A percentile compares a stretch with the other conserved stretches of the same genome.
phyloP scores from a whole-genome alignment of 495 filamentous ascomycete genomes.

The Annulohypoxylon stygium region DNA sequence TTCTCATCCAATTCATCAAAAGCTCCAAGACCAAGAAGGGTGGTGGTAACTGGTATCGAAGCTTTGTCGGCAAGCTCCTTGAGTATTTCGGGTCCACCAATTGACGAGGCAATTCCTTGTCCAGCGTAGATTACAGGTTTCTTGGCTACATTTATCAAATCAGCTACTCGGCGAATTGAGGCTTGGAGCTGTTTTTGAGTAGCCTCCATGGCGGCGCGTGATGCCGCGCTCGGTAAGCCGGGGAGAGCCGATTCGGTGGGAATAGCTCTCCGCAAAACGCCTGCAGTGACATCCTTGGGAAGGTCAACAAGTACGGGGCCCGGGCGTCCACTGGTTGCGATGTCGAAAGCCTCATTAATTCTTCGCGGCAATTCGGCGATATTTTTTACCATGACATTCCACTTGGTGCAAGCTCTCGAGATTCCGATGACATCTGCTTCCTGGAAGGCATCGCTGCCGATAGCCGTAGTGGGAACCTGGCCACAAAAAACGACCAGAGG shows the following conservation, averaged over 20 bases:
- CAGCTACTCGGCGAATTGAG: constrained; percentile 72
- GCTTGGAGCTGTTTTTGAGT: constrained; percentile 69
- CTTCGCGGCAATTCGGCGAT: constrained; percentile 80
- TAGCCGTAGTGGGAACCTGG: constrained; percentile 78
- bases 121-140: constrained; percentile 83
- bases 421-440: constrained; percentile 84
- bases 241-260: constrained; percentile 74
- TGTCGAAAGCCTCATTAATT: constrained; percentile 89
- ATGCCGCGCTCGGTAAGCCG: constrained; percentile 75
- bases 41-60: constrained; percentile 81
- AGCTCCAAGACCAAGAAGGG: constrained; percentile 81
- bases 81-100: constrained; percentile 75
- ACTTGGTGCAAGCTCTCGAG: constrained; percentile 83
- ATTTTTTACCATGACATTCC: constrained; percentile 88
- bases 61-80: constrained; percentile 78
- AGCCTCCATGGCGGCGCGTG: constrained; percentile 71
- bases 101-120: constrained; percentile 73
- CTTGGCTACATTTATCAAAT: constrained; percentile 79
- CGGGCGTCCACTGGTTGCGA: constrained; percentile 79
- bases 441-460: constrained; percentile 85
- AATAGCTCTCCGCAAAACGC: constrained; percentile 74
- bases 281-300: constrained; percentile 82
- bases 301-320: constrained; percentile 85
- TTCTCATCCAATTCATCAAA: constrained; percentile 83
- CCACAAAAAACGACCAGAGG: constrained; percentile 84